Evolutionary conservation across 2,329 filamentous ascomycete species (phyloP).

Genomic region (Dendryphion nanum): DNA sequence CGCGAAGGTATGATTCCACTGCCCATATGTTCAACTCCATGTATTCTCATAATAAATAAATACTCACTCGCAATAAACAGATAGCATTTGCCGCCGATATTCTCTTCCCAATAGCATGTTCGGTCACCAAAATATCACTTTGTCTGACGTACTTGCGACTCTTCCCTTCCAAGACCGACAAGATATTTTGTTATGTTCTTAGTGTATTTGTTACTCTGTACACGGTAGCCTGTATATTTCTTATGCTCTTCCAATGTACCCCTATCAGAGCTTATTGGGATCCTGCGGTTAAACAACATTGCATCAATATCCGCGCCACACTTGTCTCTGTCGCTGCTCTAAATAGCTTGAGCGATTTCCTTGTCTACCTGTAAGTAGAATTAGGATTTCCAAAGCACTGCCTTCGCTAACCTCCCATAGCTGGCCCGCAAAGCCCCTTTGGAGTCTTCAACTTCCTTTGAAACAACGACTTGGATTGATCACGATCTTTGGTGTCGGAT

Average conservation of each 20-base stretch:
- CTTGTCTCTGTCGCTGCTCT: conserved; percentile 25
- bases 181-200: conserved; percentile 19
- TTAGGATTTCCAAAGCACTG: too few species aligned
- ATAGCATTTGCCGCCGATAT: conserved; percentile 21
- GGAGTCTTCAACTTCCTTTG: conserved; percentile 23
- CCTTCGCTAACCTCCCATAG: too few species aligned
- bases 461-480: conserved; percentile 28
- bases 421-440: conserved; percentile 27
- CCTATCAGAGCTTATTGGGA: conserved; percentile 25
- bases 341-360: conserved; percentile 29
- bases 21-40: background rate
- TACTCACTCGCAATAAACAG: too few species aligned
- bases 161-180: conserved; percentile 21
- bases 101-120: conserved; percentile 20
- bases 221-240: conserved; percentile 17
- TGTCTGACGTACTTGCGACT: conserved; percentile 29
- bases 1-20: conserved; percentile 16
- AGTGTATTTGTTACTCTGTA: conserved; percentile 18
- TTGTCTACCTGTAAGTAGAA: conserved; percentile 24
- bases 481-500: conserved; percentile 23
- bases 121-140: conserved; percentile 27
- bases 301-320: conserved; percentile 24
- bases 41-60: background rate
- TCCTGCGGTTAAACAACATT: conserved; percentile 12
- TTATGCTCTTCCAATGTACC: conserved; percentile 23